Evolutionary conservation across 73 alveolate species (phyloP).

Genomic region (Breviolum minutum): DNA sequence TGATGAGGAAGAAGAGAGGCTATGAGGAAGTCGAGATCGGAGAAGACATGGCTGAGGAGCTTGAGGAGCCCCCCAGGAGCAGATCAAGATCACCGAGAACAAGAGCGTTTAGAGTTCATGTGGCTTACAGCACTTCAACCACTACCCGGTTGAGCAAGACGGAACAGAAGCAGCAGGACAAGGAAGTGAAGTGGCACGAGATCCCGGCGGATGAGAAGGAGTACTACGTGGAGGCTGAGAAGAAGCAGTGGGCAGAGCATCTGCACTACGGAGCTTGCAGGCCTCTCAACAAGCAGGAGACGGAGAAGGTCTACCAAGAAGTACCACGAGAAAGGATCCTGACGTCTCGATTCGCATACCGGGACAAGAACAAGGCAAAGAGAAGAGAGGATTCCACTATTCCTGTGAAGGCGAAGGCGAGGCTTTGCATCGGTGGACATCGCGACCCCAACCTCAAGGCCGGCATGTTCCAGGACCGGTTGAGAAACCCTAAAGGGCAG

Average conservation of each 20-base stretch:
- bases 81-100: background rate
- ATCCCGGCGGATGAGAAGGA: background rate
- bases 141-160: background rate
- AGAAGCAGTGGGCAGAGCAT: slow-evolving; percentile 23
- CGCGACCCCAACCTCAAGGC: background rate
- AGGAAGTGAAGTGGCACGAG: background rate
- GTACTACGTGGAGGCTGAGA: background rate
- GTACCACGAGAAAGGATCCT: background rate
- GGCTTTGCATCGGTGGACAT: background rate
- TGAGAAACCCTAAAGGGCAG: no score
- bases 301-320: background rate
- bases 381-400: background rate
- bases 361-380: slow-evolving; percentile 7
- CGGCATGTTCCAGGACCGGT: background rate
- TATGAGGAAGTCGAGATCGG: background rate
- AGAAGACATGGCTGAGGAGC: background rate
- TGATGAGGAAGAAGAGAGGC: background rate
- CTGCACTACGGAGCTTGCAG: background rate
- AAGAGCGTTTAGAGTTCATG: background rate
- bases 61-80: background rate
- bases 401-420: background rate
- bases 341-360: background rate
- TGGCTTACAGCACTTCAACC: background rate
- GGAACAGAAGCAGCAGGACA: background rate
- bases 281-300: background rate